Conservation (phyloP, 2,329 filamentous ascomycete species). For the Coleophoma cylindrospora region DNA sequence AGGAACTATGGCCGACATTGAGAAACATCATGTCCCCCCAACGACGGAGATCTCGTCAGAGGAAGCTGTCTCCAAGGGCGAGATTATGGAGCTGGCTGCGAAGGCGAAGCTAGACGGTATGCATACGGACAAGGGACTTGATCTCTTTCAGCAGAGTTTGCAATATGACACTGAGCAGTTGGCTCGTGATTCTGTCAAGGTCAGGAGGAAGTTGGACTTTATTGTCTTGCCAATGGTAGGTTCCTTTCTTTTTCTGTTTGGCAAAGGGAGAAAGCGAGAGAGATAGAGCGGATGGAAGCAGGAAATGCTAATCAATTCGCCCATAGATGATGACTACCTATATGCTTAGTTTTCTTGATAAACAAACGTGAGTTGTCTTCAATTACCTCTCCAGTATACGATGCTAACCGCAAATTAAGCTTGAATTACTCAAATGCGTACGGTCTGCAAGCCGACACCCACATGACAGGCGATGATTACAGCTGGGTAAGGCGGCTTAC, state of each 20-base stretch:
- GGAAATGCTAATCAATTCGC: not conserved
- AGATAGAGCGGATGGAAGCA: too few species aligned
- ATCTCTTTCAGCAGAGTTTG: constrained; percentile 27
- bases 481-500: constrained; percentile 27
- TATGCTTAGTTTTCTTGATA: constrained; percentile 30
- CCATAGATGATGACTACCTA: constrained; percentile 30
- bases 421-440: constrained; percentile 36
- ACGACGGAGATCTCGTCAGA: not conserved
- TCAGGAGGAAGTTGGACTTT: constrained; percentile 30
- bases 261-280: too few species aligned
- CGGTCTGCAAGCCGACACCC: constrained; percentile 33
- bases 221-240: constrained; percentile 31
- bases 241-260: not conserved
- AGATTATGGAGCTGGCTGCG: not conserved
- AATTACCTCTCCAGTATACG: not conserved
- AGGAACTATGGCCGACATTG: not conserved
- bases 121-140: constrained; percentile 7
- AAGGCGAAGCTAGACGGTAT: not conserved
- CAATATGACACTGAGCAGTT: constrained; percentile 30
- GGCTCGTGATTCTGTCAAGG: constrained; percentile 25
- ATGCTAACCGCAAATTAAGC: not conserved
- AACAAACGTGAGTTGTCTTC: constrained; percentile 15
- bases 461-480: constrained; percentile 35
- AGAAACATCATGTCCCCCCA: not conserved
- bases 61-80: not conserved